A percentile compares a stretch with the other conserved stretches of the same genome.
phyloP scores from a whole-genome alignment of 139 green algal species.

The Tetradesmus lagerheimii region DNA sequence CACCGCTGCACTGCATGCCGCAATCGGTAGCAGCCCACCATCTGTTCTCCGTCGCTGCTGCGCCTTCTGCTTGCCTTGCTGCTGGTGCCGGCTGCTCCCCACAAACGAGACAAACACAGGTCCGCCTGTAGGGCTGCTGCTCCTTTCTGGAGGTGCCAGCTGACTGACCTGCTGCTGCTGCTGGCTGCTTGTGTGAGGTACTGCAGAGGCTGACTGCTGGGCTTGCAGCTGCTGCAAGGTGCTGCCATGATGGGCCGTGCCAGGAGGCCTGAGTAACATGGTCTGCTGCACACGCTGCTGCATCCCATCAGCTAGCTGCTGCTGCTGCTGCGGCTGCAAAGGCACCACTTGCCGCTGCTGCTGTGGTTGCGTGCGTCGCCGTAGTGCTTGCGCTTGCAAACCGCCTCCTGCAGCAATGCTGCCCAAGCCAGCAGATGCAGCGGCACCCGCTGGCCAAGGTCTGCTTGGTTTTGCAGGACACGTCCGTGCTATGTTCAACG shows the following conservation, averaged over 20 bases:
- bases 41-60: not conserved
- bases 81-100: slow-evolving; percentile 6
- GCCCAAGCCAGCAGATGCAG: not conserved
- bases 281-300: not conserved
- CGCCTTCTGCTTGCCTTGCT: not conserved
- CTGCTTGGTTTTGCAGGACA: not conserved
- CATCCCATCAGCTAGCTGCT: not conserved
- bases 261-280: not conserved
- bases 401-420: not conserved
- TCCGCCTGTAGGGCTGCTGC: not conserved
- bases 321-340: not conserved
- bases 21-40: not conserved
- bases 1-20: not conserved
- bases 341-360: not conserved
- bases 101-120: slow-evolving; percentile 2
- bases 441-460: no score
- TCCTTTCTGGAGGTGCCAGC: not conserved
- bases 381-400: not conserved
- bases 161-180: not conserved
- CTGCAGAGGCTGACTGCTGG: not conserved
- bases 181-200: not conserved
- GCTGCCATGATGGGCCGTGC: not conserved
- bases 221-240: not conserved
- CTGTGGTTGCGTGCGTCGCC: not conserved
- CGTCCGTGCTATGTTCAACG: not conserved